Evolutionary conservation across 257 asterid species (phyloP), one percentile per base, ranked within the genome.

Genomic region (Cordia subcordata): DNA sequence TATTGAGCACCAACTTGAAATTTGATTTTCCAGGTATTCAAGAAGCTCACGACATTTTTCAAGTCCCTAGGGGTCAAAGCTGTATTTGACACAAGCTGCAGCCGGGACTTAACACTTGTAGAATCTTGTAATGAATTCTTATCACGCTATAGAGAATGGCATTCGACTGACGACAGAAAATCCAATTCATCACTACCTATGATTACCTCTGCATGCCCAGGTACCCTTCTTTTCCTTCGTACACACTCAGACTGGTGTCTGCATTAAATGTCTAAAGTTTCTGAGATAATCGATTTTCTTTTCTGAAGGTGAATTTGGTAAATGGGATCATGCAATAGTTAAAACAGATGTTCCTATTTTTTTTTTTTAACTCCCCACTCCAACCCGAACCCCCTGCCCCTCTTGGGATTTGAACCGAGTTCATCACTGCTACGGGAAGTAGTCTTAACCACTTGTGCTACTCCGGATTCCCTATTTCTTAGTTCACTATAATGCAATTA

Each of bases 191-290:
- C 85, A 14, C 77, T 93, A 51, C 99, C 97, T 17, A 79, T 93
- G 90, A 85, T 93, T 71, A 78, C 99, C 57, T 93, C 99, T 18
- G 85, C 99, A 59, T 93, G 99, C 64, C 99, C 99, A 62, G 99
- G 99, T 93, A 71, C 59, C 68, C 27, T n/a, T n/a, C 57, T 56
- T 27, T 49, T 23, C 17, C 51, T 51, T 21, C 49, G 35, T 3
- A 27, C 35, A 27, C 35, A 27, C 3, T 27, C 6, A 27, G 35
- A 27, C 35, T 1, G 4, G 35, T 1, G 35, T 27, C 35, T 27
- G 35, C 35, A 27, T 27, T 1, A 16, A 47, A 9, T 47, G 53
- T 20, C 19, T 47, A 2, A 20, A 47, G 22, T 47, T 16, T 47
- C 53, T 16, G n/a, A 47, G 3, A 8, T 13, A 47, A 15, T 27